These are phyloP conservation scores for Gloeostereum incarnatum DNA, from an alignment of 768 basidiomycete species.

Conservation along the genomic window DNA sequence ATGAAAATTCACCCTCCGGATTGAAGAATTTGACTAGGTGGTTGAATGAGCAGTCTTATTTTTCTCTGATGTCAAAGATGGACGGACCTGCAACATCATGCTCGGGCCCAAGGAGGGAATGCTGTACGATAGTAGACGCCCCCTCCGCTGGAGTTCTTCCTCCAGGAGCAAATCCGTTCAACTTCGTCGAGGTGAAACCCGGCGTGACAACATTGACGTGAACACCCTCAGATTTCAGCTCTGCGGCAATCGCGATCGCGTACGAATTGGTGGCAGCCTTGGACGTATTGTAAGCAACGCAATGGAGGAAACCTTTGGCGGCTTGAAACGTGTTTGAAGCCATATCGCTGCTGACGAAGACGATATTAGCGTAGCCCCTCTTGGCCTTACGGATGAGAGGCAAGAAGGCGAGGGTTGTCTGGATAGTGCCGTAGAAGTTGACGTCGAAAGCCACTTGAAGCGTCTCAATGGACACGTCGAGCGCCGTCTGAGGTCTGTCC, in stretches of 20 bases:
- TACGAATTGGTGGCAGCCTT: conserved; percentile 9
- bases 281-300: conserved; percentile 5
- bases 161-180: conserved; percentile 4
- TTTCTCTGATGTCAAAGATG: no score
- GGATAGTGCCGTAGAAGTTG: conserved; percentile 34
- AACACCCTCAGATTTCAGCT: conserved; percentile 4
- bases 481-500: conserved; percentile 22
- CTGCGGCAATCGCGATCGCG: conserved; percentile 5
- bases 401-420: conserved; percentile 29
- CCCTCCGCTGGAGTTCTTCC: conserved; percentile 6
- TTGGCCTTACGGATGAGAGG: conserved; percentile 24
- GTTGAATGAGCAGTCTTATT: no score
- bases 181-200: conserved; percentile 5
- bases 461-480: conserved; percentile 19
- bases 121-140: no score
- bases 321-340: conserved; percentile 4
- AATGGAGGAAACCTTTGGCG: neutral
- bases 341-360: conserved; percentile 24
- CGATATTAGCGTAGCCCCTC: conserved; percentile 20
- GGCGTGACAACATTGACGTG: conserved; percentile 8
- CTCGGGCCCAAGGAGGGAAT: no score
- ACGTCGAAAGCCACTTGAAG: conserved; percentile 28
- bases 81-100: no score
- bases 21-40: no score
- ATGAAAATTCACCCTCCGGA: no score